Evolutionary conservation across 2,329 filamentous ascomycete genomes (phyloP).

Genomic region (Catunica adiposa): DNA sequence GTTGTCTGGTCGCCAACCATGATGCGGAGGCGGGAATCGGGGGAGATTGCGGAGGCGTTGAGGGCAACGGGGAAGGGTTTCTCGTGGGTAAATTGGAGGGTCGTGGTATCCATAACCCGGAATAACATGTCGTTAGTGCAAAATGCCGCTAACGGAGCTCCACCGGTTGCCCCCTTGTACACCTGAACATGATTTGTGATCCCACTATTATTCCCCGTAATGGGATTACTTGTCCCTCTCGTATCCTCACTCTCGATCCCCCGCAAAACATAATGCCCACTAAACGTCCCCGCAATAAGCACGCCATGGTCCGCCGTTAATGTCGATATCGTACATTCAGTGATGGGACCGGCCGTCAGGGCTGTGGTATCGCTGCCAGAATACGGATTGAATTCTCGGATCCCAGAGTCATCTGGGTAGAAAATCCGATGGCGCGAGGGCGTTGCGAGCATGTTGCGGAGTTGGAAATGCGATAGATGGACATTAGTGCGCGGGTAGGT

Average conservation of each 20-base stretch:
- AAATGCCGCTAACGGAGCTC: slow-evolving; percentile 39
- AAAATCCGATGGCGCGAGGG: slow-evolving; percentile 38
- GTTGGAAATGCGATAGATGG: slow-evolving; percentile 46
- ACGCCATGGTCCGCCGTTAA: slow-evolving; percentile 36
- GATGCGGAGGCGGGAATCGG: slow-evolving; percentile 53
- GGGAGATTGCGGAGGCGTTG: slow-evolving; percentile 58
- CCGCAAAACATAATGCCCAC: slow-evolving; percentile 37
- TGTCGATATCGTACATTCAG: slow-evolving; percentile 31
- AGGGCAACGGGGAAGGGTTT: slow-evolving; percentile 41
- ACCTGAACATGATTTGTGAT: slow-evolving; percentile 52
- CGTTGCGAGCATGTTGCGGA: slow-evolving; percentile 44
- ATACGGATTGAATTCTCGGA: slow-evolving; percentile 36
- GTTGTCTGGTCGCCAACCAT: slow-evolving; percentile 54
- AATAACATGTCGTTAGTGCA: slow-evolving; percentile 46
- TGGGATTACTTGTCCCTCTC: slow-evolving; percentile 22
- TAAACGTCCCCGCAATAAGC: slow-evolving; percentile 43
- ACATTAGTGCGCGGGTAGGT: slow-evolving; percentile 39
- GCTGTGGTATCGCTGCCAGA: slow-evolving; percentile 29
- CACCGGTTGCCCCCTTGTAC: slow-evolving; percentile 34
- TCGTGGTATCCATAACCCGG: slow-evolving; percentile 40
- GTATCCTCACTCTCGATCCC: slow-evolving; percentile 25
- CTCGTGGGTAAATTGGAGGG: slow-evolving; percentile 40
- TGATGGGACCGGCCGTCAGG: slow-evolving; percentile 27
- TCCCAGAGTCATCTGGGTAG: slow-evolving; percentile 34
- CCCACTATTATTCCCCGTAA: slow-evolving; percentile 32